phyloP scores from a whole-genome alignment of 495 filamentous ascomycete species.

The Hypoxylon intermedium region DNA sequence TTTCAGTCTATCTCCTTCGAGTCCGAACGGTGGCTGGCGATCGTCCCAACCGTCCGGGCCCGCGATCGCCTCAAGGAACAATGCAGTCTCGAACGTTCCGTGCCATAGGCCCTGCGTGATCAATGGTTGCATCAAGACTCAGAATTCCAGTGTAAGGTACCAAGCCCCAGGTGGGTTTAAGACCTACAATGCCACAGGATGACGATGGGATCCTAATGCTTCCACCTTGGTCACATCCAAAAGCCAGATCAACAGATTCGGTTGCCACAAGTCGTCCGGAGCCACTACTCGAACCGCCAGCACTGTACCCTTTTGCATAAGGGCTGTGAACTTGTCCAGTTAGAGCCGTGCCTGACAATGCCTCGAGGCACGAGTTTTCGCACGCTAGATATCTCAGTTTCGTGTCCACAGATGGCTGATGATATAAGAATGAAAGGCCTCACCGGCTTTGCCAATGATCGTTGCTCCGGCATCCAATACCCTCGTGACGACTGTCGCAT shows the following conservation, averaged over 20 bases:
- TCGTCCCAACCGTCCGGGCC: conserved; percentile 67
- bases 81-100: conserved; percentile 58
- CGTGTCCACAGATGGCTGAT: conserved; percentile 1
- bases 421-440: background rate
- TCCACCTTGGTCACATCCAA: conserved; percentile 69
- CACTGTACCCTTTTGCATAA: conserved; percentile 55
- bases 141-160: conserved; percentile 59
- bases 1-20: conserved; percentile 48
- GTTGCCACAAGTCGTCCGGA: conserved; percentile 60
- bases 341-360: conserved; percentile 51
- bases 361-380: conserved; percentile 56
- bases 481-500: conserved; percentile 48
- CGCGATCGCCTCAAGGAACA: conserved; percentile 59
- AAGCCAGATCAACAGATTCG: conserved; percentile 60
- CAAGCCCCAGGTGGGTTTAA: conserved; percentile 59
- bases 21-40: conserved; percentile 51
- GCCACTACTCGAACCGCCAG: conserved; percentile 66
- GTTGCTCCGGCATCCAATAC: conserved; percentile 46
- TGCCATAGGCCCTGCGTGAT: conserved; percentile 59
- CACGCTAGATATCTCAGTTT: conserved; percentile 41
- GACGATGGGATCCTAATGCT: conserved; percentile 64
- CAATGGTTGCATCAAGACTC: conserved; percentile 54
- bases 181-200: conserved; percentile 55
- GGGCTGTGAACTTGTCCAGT: conserved; percentile 62
- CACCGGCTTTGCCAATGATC: conserved; percentile 48